Percentiles rank a stretch among this genome's conserved stretches.
phyloP scores from a whole-genome alignment of 768 basidiomycete species.

The Boletus rufocinnamomeus region DNA sequence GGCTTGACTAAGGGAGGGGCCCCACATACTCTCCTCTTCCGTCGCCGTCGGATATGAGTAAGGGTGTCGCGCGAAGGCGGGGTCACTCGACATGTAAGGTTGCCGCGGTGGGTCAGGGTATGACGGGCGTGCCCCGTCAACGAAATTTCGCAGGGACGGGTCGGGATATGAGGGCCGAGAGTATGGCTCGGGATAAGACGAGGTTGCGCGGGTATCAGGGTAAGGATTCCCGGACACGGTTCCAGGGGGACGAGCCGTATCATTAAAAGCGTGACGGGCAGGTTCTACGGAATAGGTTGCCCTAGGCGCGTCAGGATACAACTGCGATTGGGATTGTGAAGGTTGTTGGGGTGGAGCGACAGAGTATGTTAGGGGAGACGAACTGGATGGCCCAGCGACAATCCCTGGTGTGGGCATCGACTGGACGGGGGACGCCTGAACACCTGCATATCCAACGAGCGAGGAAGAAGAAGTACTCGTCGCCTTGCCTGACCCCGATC shows the following conservation, averaged over 20 bases:
- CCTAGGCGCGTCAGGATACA: conserved; percentile 30
- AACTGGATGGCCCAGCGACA: conserved; percentile 22
- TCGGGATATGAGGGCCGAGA: conserved; percentile 31
- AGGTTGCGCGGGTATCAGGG: conserved; percentile 25
- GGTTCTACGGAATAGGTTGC: conserved; percentile 22
- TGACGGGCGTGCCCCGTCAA: conserved; percentile 24
- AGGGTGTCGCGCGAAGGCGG: conserved; percentile 26
- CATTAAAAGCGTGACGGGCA: conserved; percentile 26
- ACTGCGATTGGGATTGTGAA: conserved; percentile 26
- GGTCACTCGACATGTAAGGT: conserved; percentile 28
- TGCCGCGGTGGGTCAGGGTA: conserved; percentile 32
- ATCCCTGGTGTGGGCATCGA: conserved; percentile 23
- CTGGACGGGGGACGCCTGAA: conserved; percentile 27
- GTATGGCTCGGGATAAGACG: conserved; percentile 30
- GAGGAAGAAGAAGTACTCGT: conserved; percentile 26
- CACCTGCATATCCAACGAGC: conserved; percentile 26
- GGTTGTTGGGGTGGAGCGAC: conserved; percentile 20
- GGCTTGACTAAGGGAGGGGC: conserved; percentile 71
- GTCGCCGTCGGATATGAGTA: conserved; percentile 46
- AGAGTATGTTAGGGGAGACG: conserved; percentile 29
- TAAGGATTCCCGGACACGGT: conserved; percentile 31
- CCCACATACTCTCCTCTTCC: conserved; percentile 72
- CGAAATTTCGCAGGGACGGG: conserved; percentile 26
- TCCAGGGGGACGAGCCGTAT: conserved; percentile 21
- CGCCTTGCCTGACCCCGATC: conserved; percentile 22